These are phyloP conservation scores for Boletus vermiculosoides DNA, from an alignment of 768 basidiomycete genomes.

Conservation along the genomic window DNA sequence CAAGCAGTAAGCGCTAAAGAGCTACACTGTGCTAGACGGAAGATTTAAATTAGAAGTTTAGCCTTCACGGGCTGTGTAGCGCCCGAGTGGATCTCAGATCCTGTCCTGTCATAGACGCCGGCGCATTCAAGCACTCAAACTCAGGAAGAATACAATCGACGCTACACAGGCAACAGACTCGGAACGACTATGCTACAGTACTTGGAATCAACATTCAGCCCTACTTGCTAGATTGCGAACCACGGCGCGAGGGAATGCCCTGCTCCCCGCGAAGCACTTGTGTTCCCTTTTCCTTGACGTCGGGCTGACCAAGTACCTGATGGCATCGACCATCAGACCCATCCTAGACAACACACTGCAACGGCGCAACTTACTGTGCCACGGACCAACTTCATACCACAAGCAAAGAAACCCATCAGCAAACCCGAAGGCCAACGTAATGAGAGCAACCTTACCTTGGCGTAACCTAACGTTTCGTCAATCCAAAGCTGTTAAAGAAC, in stretches of 20 bases:
- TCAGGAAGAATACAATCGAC: not conserved
- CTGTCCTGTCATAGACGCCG: not conserved
- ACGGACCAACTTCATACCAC: constrained; percentile 25
- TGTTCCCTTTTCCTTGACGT: constrained; percentile 52
- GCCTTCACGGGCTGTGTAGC: constrained; percentile 9
- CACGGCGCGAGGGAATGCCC: constrained; percentile 31
- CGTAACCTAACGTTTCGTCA: constrained; percentile 27
- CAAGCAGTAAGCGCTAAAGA: not conserved
- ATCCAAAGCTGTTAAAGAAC: not conserved
- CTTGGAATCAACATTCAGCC: not conserved
- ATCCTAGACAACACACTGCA: constrained; percentile 3
- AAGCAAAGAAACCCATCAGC: not conserved
- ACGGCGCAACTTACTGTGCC: constrained; percentile 26
- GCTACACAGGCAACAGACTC: not conserved
- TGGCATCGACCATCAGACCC: not conserved
- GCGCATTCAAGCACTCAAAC: not conserved
- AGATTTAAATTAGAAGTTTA: constrained; percentile 20
- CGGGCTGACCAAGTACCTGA: constrained; percentile 34
- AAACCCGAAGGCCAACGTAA: not conserved
- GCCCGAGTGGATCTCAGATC: constrained; percentile 23
- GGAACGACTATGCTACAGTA: not conserved
- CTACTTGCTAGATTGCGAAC: constrained; percentile 25
- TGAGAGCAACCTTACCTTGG: constrained; percentile 20
- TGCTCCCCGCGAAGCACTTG: constrained; percentile 52
- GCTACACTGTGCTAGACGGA: constrained; percentile 1